These are phyloP conservation scores for Stentor coeruleus DNA, from an alignment of 73 alveolate species.

Conservation along the genomic window DNA sequence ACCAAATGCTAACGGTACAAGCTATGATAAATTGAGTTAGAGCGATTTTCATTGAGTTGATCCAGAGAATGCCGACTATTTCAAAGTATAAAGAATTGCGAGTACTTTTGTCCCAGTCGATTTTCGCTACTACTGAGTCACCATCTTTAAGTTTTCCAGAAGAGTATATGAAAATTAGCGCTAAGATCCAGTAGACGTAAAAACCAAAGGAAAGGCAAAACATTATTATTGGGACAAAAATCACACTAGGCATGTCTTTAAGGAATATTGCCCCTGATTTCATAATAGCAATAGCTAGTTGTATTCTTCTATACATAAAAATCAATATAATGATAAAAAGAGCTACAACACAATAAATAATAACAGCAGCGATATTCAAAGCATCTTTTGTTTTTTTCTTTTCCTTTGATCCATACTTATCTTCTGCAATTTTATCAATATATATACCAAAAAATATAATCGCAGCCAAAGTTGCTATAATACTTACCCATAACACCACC, in stretches of 20 bases:
- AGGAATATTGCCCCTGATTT: slow-evolving; percentile 89
- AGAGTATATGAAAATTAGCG: slow-evolving; percentile 75
- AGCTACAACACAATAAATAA: slow-evolving; percentile 48
- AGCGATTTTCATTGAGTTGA: slow-evolving; percentile 80
- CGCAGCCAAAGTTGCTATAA: slow-evolving; percentile 51
- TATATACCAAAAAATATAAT: slow-evolving; percentile 39
- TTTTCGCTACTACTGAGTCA: slow-evolving; percentile 65
- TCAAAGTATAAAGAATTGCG: slow-evolving; percentile 78
- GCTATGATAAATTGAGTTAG: slow-evolving; percentile 87
- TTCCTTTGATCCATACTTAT: neutral
- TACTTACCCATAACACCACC: slow-evolving; percentile 30
- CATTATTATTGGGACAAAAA: slow-evolving; percentile 86
- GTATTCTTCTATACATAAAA: slow-evolving; percentile 82
- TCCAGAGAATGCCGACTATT: slow-evolving; percentile 87
- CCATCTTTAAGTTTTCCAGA: slow-evolving; percentile 81
- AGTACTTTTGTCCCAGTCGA: slow-evolving; percentile 88
- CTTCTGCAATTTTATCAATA: slow-evolving; percentile 31
- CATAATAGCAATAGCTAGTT: slow-evolving; percentile 87
- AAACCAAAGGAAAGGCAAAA: slow-evolving; percentile 59
- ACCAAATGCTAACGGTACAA: slow-evolving; percentile 91
- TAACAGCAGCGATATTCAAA: slow-evolving; percentile 30
- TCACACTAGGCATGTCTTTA: slow-evolving; percentile 60
- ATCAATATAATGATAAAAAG: slow-evolving; percentile 54
- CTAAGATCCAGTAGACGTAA: slow-evolving; percentile 80
- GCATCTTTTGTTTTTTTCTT: slow-evolving; percentile 22